These are phyloP conservation scores for Cercospora janseana DNA, from an alignment of 2,329 filamentous ascomycete species.

Conservation along the genomic window DNA sequence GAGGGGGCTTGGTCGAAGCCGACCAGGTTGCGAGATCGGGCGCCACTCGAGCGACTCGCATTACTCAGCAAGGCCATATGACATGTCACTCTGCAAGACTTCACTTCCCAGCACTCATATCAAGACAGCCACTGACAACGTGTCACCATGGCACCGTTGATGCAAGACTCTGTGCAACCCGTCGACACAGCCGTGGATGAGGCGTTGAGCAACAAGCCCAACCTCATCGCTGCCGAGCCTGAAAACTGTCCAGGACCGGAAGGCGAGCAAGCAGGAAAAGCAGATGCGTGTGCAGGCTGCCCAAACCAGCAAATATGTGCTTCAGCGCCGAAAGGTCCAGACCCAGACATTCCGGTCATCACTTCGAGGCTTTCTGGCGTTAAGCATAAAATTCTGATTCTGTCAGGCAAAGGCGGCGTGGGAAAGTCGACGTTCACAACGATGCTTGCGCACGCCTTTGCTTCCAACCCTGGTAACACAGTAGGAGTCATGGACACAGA, in stretches of 20 bases:
- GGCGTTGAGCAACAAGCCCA: constrained; percentile 70
- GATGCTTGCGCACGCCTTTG: constrained; percentile 85
- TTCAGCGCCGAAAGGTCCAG: constrained; percentile 88
- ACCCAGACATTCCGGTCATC: constrained; percentile 89
- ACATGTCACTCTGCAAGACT: not conserved
- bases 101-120: not conserved
- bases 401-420: constrained; percentile 93
- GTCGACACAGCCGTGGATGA: constrained; percentile 65
- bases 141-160: constrained; percentile 70
- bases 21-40: not conserved
- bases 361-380: constrained; percentile 77
- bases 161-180: constrained; percentile 64
- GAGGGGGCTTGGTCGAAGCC: not conserved
- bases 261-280: constrained; percentile 63
- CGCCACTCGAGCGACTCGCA: constrained; percentile 7
- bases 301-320: constrained; percentile 96
- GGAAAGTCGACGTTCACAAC: constrained; percentile 94
- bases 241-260: constrained; percentile 76
- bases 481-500: constrained; percentile 98
- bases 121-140: not conserved
- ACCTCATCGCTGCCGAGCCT: constrained; percentile 74
- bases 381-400: constrained; percentile 85
- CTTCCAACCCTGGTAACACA: constrained; percentile 70
- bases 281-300: constrained; percentile 87
- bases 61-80: constrained; percentile 15